Conservation (phyloP, 1,284 basidiomycete species). For the Afroboletus lepidellus region DNA sequence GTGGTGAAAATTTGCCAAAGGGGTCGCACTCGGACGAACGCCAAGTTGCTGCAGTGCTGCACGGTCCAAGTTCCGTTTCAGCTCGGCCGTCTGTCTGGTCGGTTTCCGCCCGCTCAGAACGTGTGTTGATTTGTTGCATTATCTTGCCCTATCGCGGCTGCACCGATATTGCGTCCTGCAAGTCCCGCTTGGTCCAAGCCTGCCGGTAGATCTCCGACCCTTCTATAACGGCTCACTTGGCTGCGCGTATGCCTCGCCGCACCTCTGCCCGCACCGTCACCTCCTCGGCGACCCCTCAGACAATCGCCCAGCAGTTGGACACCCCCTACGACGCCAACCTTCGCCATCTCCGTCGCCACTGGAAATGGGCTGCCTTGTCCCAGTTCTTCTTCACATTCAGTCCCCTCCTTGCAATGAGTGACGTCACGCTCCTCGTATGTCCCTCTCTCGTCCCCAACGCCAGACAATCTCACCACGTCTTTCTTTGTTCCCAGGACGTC, state of each 20-base stretch:
- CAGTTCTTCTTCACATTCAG: slow-evolving; percentile 81
- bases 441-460: slow-evolving; percentile 6
- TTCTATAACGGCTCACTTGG: slow-evolving; percentile 37
- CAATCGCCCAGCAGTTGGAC: slow-evolving; percentile 26
- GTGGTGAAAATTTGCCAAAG: slow-evolving; percentile 14
- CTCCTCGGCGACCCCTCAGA: slow-evolving; percentile 28
- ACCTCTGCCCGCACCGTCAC: slow-evolving; percentile 28
- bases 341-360: slow-evolving; percentile 54
- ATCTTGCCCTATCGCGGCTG: slow-evolving; percentile 22
- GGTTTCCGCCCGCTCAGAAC: slow-evolving; percentile 7
- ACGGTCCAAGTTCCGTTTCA: slow-evolving; percentile 12
- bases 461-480: slow-evolving; percentile 8
- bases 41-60: slow-evolving; percentile 4
- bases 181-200: slow-evolving; percentile 23
- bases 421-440: slow-evolving; percentile 63
- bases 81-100: slow-evolving; percentile 11
- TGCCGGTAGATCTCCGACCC: slow-evolving; percentile 37
- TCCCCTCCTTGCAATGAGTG: slow-evolving; percentile 60
- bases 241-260: slow-evolving; percentile 41
- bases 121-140: slow-evolving; percentile 22
- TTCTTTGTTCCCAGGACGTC: slow-evolving; percentile 52
- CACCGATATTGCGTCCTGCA: slow-evolving; percentile 17
- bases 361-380: slow-evolving; percentile 83
- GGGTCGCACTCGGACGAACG: slow-evolving; percentile 1
- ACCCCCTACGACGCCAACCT: slow-evolving; percentile 43